Base-by-base conservation (phyloP, 345 rosid species). In the Gossypium thurberi region DNA sequence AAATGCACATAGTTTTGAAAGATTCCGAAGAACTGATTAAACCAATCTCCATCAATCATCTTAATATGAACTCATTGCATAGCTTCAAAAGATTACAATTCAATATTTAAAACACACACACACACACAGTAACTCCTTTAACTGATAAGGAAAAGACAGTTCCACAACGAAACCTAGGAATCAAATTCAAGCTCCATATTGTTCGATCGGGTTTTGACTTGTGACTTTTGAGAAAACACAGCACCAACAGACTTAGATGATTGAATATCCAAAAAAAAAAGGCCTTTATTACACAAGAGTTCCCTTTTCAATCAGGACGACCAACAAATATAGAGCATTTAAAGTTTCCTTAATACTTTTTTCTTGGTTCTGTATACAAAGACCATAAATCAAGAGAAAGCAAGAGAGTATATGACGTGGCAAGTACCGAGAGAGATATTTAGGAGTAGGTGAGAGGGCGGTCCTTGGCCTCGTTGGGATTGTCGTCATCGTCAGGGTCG, bases 401-500 rank as follows among this genome's bases (percentile, higher is more conserved):
- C 58, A 48, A 53, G 40, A 53, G 40, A 70, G 37, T 6, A 20
- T 25, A 15, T 70, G 69, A 12, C 13, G 3, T 21, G 28, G 28
- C 69, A 73, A 48, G 25, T 73, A 73, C 75, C 60, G n/a, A 73
- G n/a, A 3, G 0, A 65, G 23, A 44, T 12, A 1, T 64, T 47
- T 18, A 62, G 74, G 88, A 68, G 74, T 81, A 76, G 59, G 85
- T 72, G 67, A 91, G 88, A 7, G 92, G 90, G 42, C 88, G 84
- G 56, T 80, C 86, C 2, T 80, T 77, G 9, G 85, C 83, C 46
- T 89, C 95, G 5, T 83, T 86, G 11, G 55, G 53, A 14, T 87
- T 79, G 4, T 79, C 81, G 20, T 86, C 98, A 61, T 89, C 98
- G 71, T 89, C 95, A 40, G 71, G 81, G 70, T 88, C 90, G 72